phyloP scores from a whole-genome alignment of 768 basidiomycete species.

The Auriscalpium vulgare region DNA sequence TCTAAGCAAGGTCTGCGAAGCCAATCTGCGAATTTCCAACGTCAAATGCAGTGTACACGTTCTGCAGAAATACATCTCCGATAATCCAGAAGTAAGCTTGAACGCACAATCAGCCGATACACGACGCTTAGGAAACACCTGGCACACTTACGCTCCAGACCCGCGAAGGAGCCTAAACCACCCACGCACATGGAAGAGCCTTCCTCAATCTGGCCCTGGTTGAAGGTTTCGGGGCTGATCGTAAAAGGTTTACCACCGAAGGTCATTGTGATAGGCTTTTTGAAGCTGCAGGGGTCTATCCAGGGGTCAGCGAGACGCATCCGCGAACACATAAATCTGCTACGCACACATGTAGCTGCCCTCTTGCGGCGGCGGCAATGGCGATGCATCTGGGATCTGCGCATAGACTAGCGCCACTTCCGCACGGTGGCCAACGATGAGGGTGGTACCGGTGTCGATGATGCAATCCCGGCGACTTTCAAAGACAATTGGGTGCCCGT shows the following conservation, averaged over 20 bases:
- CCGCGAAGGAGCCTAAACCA: neutral
- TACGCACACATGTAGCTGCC: conserved; percentile 16
- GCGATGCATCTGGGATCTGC: conserved; percentile 18
- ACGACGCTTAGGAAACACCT: too few relatives aligned
- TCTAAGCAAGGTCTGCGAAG: too few relatives aligned
- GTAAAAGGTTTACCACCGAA: neutral
- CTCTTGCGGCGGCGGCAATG: conserved; percentile 3
- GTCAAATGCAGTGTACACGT: too few relatives aligned
- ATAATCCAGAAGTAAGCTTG: too few relatives aligned
- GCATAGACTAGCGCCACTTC: conserved; percentile 19
- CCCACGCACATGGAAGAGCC: neutral
- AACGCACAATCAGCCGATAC: too few relatives aligned
- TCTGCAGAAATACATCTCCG: too few relatives aligned
- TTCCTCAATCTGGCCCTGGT: neutral
- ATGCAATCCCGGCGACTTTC: too few relatives aligned
- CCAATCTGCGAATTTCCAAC: too few relatives aligned
- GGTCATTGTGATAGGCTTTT: neutral
- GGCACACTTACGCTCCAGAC: too few relatives aligned
- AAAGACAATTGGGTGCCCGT: neutral
- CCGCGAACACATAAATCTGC: conserved; percentile 16
- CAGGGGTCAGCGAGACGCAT: neutral
- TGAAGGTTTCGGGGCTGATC: neutral
- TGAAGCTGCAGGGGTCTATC: neutral
- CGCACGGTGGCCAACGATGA: conserved; percentile 20
- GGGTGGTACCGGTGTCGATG: conserved; percentile 19